Conservation (phyloP, 2,329 filamentous ascomycete species). For the Penicillium sp. region DNA sequence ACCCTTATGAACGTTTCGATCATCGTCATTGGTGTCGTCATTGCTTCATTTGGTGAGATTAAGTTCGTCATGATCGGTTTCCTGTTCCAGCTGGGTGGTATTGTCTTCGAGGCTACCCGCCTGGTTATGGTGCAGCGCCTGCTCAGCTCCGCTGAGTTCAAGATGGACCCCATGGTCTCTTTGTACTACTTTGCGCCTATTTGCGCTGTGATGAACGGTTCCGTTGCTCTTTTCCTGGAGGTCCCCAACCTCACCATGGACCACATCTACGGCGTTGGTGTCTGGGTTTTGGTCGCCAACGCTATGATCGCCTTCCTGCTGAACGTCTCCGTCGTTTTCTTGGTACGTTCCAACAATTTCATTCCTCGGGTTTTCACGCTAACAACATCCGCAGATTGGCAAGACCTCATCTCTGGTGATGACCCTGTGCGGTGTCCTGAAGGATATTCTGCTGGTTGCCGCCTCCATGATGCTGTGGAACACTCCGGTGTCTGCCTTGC, state of each 20-base stretch:
- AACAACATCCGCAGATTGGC: conserved; percentile 57
- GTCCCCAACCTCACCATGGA: conserved; percentile 64
- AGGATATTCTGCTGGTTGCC: conserved; percentile 80
- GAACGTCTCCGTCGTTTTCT: conserved; percentile 76
- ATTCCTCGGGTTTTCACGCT: neutral
- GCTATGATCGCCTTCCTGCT: conserved; percentile 73
- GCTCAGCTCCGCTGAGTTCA: conserved; percentile 73
- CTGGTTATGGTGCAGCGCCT: conserved; percentile 84
- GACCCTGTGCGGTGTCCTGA: conserved; percentile 81
- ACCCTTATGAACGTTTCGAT: conserved; percentile 89
- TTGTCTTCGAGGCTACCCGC: conserved; percentile 77
- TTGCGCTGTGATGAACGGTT: conserved; percentile 76
- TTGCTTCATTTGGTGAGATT: conserved; percentile 94
- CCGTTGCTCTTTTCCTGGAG: conserved; percentile 70
- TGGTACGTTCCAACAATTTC: conserved; percentile 36
- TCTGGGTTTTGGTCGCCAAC: conserved; percentile 66
- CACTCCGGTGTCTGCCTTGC: conserved; percentile 68
- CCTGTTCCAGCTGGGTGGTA: conserved; percentile 70
- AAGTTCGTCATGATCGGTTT: conserved; percentile 71
- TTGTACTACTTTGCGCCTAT: conserved; percentile 89
- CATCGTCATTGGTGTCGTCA: conserved; percentile 91
- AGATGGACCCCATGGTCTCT: conserved; percentile 86
- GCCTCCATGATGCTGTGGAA: conserved; percentile 77
- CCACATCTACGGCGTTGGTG: conserved; percentile 68
- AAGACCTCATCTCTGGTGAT: conserved; percentile 85